A percentile compares a stretch with the other conserved stretches of the same genome.
These are phyloP conservation scores for Talaromyces rugulosus DNA, from an alignment of 2,329 filamentous ascomycete genomes.

Conservation along the genomic window DNA sequence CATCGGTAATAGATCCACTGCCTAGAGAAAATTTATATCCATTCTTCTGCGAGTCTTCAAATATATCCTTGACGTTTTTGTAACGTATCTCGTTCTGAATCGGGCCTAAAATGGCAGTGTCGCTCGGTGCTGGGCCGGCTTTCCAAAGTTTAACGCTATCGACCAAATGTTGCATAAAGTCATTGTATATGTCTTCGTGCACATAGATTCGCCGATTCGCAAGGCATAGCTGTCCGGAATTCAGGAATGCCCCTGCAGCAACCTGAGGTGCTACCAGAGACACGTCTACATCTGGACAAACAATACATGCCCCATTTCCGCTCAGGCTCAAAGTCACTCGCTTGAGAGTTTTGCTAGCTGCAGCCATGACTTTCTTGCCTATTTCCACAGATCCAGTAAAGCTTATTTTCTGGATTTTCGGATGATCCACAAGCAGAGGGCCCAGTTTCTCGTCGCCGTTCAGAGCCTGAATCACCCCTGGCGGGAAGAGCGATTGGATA, in stretches of 20 bases:
- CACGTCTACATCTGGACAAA: conserved; percentile 52
- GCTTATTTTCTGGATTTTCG: conserved; percentile 53
- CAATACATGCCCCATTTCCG: conserved; percentile 54
- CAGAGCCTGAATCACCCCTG: conserved; percentile 54
- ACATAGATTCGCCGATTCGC: conserved; percentile 55
- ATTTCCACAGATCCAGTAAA: conserved; percentile 57
- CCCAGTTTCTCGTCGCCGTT: conserved; percentile 54
- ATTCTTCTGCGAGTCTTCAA: conserved; percentile 52
- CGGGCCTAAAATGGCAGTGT: conserved; percentile 53
- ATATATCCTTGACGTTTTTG: conserved; percentile 50
- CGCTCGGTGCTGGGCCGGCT: conserved; percentile 22
- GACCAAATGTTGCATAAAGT: conserved; percentile 46
- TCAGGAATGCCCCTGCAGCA: conserved; percentile 48
- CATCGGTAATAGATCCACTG: conserved; percentile 34
- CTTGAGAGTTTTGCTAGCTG: conserved; percentile 51
- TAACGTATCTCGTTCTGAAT: conserved; percentile 60
- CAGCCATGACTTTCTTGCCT: conserved; percentile 48
- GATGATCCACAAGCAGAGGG: conserved; percentile 51
- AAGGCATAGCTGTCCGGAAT: conserved; percentile 54
- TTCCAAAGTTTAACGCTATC: conserved; percentile 26
- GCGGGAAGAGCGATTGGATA: conserved; percentile 46
- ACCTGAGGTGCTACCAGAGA: conserved; percentile 28
- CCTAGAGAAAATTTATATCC: conserved; percentile 50
- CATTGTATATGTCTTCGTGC: conserved; percentile 50
- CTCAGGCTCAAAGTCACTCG: conserved; percentile 52